phyloP scores from a whole-genome alignment of 2,329 filamentous ascomycete genomes.

The Aspergillus clavatus region DNA sequence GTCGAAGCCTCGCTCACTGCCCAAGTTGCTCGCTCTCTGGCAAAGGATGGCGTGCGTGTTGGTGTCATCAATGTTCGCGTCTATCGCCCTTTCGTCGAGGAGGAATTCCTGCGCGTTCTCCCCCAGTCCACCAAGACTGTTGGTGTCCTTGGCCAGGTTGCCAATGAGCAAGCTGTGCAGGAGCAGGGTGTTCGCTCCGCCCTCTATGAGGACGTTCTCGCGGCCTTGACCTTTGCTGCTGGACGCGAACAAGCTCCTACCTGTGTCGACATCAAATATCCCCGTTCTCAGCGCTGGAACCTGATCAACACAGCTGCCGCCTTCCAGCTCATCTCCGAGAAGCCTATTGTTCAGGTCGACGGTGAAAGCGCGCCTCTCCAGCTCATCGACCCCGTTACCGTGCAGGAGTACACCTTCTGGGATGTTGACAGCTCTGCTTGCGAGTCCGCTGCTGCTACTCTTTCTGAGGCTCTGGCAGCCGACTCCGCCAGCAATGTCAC shows the following conservation, averaged over 20 bases:
- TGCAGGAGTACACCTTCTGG: conserved; percentile 91
- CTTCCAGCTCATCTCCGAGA: conserved; percentile 44
- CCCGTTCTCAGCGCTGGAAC: conserved; percentile 64
- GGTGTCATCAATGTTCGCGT: conserved; percentile 88
- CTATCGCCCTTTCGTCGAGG: conserved; percentile 92
- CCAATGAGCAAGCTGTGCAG: conserved; percentile 64
- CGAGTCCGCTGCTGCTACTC: conserved; percentile 57
- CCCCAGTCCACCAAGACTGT: conserved; percentile 71
- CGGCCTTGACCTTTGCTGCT: conserved; percentile 73
- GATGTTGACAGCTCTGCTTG: conserved; percentile 72
- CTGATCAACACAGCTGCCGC: conserved; percentile 42
- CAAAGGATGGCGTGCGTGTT: conserved; percentile 68
- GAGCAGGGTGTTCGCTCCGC: conserved; percentile 76
- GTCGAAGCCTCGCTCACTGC: conserved; percentile 81
- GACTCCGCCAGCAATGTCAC: conserved; percentile 60
- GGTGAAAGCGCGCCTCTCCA: conserved; percentile 46
- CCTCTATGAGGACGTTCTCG: conserved; percentile 86
- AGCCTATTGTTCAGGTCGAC: conserved; percentile 35
- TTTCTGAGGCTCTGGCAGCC: conserved; percentile 57
- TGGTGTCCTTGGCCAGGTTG: conserved; percentile 84
- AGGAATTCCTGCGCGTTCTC: conserved; percentile 79
- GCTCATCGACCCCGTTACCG: conserved; percentile 49
- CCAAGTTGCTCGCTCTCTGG: conserved; percentile 70
- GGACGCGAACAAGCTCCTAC: conserved; percentile 59
- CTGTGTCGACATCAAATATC: conserved; percentile 85